A percentile compares a stretch with the other conserved stretches of the same genome.
Evolutionary conservation across 306 rosid species (phyloP).

Genomic region (Citrullus mucosospermus): DNA sequence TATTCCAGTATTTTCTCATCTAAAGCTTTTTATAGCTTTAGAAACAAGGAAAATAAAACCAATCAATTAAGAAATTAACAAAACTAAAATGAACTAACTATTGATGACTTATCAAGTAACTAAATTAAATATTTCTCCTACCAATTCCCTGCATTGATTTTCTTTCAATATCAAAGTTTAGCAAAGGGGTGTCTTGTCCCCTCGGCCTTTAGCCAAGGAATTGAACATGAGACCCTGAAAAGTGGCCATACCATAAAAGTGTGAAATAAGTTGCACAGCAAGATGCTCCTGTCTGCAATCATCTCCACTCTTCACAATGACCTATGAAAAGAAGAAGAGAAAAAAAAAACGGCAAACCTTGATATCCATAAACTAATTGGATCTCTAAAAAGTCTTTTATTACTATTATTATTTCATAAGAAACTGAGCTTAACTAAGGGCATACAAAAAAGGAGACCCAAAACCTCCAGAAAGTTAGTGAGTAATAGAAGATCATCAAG

Average conservation of each 20-base stretch:
- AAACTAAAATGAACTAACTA: not conserved
- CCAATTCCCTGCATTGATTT: not conserved
- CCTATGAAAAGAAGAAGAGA: slow-evolving; percentile 24
- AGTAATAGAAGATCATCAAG: not conserved
- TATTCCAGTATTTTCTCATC: not conserved
- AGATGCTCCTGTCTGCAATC: slow-evolving; percentile 99
- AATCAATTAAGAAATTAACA: not conserved
- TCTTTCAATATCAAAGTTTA: not conserved
- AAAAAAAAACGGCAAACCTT: not conserved
- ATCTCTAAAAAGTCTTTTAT: not conserved
- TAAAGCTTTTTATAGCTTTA: not conserved
- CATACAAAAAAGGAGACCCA: not conserved
- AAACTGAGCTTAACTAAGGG: not conserved
- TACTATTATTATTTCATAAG: not conserved
- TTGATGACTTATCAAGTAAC: not conserved
- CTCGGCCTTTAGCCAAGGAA: not conserved
- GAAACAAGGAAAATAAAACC: not conserved
- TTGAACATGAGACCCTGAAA: not conserved
- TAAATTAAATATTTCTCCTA: not conserved
- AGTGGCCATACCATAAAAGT: slow-evolving; percentile 65
- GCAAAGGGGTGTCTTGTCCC: not conserved
- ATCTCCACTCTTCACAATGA: slow-evolving; percentile 97
- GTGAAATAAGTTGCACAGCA: slow-evolving; percentile 97
- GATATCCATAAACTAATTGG: not conserved
- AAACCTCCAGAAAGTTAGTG: not conserved